These are phyloP conservation scores for Zygotorulaspora florentina DNA, from an alignment of 805 yeast genomes.

Conservation along the genomic window DNA sequence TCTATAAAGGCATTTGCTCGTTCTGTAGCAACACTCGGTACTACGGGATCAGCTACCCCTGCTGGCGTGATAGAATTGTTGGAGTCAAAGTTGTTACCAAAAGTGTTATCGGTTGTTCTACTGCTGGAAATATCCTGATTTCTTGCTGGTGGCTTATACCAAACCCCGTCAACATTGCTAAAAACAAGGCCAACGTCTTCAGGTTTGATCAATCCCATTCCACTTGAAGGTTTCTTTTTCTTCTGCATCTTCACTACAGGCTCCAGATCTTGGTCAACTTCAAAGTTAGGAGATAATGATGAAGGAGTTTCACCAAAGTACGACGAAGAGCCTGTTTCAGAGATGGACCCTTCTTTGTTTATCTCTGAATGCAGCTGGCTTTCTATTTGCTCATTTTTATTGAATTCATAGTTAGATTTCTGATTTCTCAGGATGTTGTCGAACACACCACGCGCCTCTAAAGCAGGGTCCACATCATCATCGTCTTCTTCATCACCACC, in stretches of 20 bases:
- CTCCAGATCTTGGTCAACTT: constrained; percentile 3
- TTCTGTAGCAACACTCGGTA: not conserved
- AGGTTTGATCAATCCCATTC: constrained; percentile 22
- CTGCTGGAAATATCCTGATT: constrained; percentile 23
- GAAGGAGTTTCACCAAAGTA: constrained; percentile 16
- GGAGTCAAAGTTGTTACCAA: constrained; percentile 8
- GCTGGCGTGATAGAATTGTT: not conserved
- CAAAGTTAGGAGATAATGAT: constrained; percentile 11
- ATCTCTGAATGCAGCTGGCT: not conserved
- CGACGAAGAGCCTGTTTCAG: constrained; percentile 10
- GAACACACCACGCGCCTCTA: constrained; percentile 29
- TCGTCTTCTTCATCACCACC: constrained; percentile 11
- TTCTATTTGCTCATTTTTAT: not conserved
- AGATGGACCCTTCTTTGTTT: constrained; percentile 3
- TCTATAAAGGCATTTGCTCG: not conserved
- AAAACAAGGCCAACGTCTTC: constrained; percentile 28
- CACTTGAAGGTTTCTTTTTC: not conserved
- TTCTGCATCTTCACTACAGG: constrained; percentile 1
- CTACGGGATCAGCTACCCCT: not conserved
- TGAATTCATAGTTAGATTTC: constrained; percentile 18
- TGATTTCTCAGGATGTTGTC: constrained; percentile 26
- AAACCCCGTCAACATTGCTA: constrained; percentile 24
- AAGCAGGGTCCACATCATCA: constrained; percentile 29
- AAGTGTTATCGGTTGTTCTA: constrained; percentile 19
- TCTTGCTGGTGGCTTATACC: constrained; percentile 24